phyloP scores from a whole-genome alignment of 2,329 filamentous ascomycete species.

The Epichloe bromicola region DNA sequence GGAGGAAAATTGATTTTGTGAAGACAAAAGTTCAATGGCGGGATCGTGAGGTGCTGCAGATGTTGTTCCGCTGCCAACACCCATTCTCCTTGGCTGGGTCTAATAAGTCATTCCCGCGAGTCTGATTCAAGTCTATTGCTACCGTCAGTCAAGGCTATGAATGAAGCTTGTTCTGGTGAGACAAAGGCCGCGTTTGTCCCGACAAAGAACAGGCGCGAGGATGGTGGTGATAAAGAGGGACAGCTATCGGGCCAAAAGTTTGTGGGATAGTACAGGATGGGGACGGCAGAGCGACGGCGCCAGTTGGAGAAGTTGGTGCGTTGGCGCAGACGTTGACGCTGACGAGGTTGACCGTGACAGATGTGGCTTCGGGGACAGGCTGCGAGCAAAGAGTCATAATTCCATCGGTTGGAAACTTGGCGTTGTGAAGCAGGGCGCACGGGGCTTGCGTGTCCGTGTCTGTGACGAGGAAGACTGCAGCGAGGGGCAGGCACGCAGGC shows the following conservation, averaged over 20 bases:
- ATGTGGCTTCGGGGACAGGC: neutral
- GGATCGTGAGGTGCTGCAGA: constrained; percentile 2
- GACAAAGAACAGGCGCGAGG: neutral
- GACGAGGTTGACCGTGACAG: neutral
- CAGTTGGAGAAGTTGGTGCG: neutral
- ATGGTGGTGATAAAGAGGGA: neutral
- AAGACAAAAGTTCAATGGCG: neutral
- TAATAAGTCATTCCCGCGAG: constrained; percentile 7
- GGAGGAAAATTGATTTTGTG: constrained; percentile 13
- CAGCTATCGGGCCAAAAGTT: neutral
- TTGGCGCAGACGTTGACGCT: neutral
- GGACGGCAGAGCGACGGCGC: neutral
- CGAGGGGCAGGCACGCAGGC: neutral
- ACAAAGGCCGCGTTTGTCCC: neutral
- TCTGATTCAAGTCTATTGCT: neutral
- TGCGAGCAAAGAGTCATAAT: neutral
- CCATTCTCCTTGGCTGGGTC: constrained; percentile 5
- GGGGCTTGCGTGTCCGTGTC: neutral
- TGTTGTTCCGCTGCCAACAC: constrained; percentile 1
- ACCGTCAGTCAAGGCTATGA: neutral
- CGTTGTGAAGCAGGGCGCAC: neutral
- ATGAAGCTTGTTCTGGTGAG: neutral
- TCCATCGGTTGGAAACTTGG: neutral
- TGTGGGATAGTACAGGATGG: neutral
- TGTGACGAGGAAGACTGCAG: neutral